These are phyloP conservation scores for Calonectria pteridis DNA, from an alignment of 2,329 filamentous ascomycete genomes.

Conservation along the genomic window DNA sequence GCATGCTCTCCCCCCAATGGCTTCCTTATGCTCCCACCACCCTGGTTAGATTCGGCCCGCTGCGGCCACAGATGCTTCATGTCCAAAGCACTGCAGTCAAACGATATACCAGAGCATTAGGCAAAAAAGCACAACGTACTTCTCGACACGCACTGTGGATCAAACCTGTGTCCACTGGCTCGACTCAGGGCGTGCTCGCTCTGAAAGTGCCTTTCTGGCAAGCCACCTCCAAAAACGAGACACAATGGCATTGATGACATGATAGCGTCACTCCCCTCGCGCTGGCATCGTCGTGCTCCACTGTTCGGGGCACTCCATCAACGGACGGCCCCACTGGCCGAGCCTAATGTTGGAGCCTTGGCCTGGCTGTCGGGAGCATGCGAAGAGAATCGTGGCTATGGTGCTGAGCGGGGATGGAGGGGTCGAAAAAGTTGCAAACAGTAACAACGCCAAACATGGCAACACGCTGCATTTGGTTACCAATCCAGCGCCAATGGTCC, in stretches of 20 bases:
- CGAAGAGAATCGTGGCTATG: slow-evolving; percentile 14
- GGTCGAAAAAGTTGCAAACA: slow-evolving; percentile 16
- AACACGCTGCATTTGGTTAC: slow-evolving; percentile 5
- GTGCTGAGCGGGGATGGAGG: slow-evolving; percentile 11
- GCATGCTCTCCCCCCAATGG: neutral
- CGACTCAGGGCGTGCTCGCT: neutral
- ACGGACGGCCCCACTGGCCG: slow-evolving; percentile 39
- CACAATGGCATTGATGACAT: slow-evolving; percentile 5
- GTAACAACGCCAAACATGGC: slow-evolving; percentile 7
- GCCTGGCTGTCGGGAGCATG: slow-evolving; percentile 14
- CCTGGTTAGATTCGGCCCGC: slow-evolving; percentile 44
- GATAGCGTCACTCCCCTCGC: slow-evolving; percentile 44
- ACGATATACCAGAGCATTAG: neutral
- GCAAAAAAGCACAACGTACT: slow-evolving; percentile 1
- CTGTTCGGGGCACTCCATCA: slow-evolving; percentile 34
- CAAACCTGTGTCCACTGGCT: neutral
- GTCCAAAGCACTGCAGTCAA: slow-evolving; percentile 2
- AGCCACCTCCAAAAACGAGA: slow-evolving; percentile 18
- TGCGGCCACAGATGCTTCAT: slow-evolving; percentile 35
- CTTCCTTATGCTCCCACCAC: neutral
- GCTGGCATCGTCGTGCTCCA: slow-evolving; percentile 16
- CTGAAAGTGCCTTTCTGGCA: slow-evolving; percentile 1
- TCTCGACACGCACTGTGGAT: neutral
- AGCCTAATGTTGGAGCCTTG: slow-evolving; percentile 26
- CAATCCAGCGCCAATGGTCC: slow-evolving; percentile 15